Conservation (phyloP, 1,284 basidiomycete species). For the Rhodotorula mucilaginosa region DNA sequence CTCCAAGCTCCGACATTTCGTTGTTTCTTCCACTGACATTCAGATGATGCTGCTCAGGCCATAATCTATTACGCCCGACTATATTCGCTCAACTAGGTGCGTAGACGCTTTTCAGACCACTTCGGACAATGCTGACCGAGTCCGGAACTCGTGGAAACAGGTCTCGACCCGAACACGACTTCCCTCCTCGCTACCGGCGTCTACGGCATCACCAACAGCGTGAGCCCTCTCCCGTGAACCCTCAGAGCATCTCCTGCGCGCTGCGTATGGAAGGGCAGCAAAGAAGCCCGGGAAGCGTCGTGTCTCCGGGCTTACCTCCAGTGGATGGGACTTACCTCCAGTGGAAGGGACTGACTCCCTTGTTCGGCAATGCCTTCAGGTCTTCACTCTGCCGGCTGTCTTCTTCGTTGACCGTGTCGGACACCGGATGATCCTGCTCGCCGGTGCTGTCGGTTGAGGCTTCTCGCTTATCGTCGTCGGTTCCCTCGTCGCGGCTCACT, state of each 20-base stretch:
- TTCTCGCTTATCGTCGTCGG: not conserved
- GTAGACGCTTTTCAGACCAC: not conserved
- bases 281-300: too few relatives aligned
- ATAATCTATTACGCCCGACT: constrained; percentile 3
- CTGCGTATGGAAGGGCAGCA: too few relatives aligned
- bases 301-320: too few relatives aligned
- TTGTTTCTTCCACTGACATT: too few relatives aligned
- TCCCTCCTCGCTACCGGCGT: constrained; percentile 27
- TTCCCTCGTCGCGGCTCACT: not conserved
- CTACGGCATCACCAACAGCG: constrained; percentile 19
- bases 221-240: too few relatives aligned
- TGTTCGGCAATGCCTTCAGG: not conserved
- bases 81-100: constrained; percentile 19
- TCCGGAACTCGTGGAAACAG: not conserved
- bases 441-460: constrained; percentile 25
- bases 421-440: constrained; percentile 40
- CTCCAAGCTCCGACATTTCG: too few relatives aligned
- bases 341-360: too few relatives aligned
- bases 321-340: too few relatives aligned
- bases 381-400: constrained; percentile 40
- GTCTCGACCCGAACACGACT: constrained; percentile 29
- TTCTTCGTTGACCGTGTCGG: constrained; percentile 35
- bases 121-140: not conserved
- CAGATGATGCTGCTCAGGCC: too few relatives aligned
- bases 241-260: too few relatives aligned